phyloP scores from a whole-genome alignment of 257 asterid genomes.

The Ligustrum vulgare region DNA sequence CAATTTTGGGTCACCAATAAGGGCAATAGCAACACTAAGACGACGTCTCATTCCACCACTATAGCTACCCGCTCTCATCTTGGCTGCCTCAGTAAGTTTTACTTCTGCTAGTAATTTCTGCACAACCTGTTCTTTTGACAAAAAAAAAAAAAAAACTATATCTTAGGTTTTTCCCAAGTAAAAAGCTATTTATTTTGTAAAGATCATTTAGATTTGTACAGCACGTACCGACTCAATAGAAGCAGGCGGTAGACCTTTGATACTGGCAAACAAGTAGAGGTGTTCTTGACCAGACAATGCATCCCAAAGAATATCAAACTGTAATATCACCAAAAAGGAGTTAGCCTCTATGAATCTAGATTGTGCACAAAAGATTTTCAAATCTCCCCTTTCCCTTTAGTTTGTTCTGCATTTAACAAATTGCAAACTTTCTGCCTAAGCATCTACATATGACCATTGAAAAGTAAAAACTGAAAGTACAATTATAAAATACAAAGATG shows the following conservation, averaged over 20 bases:
- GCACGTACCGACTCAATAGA: slow-evolving; percentile 52
- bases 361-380: background rate
- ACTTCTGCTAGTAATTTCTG: slow-evolving; percentile 73
- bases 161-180: background rate
- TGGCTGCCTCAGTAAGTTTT: slow-evolving; percentile 74
- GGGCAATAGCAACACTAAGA: slow-evolving; percentile 88
- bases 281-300: slow-evolving; percentile 90
- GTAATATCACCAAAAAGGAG: slow-evolving; percentile 24
- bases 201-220: slow-evolving; percentile 9
- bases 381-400: slow-evolving; percentile 12
- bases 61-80: slow-evolving; percentile 76
- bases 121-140: slow-evolving; percentile 47
- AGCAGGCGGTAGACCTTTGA: slow-evolving; percentile 74
- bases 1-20: slow-evolving; percentile 88
- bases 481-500: slow-evolving; percentile 5
- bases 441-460: background rate
- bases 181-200: background rate
- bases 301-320: slow-evolving; percentile 97
- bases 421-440: background rate
- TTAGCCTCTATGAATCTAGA: slow-evolving; percentile 15
- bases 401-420: slow-evolving; percentile 1
- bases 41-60: slow-evolving; percentile 99
- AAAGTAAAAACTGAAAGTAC: background rate
- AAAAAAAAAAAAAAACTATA: background rate
- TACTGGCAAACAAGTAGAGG: slow-evolving; percentile 78